These are phyloP conservation scores for Rhizophagus prolifer DNA, from an alignment of 192 early-diverging fungal species.

Conservation along the genomic window DNA sequence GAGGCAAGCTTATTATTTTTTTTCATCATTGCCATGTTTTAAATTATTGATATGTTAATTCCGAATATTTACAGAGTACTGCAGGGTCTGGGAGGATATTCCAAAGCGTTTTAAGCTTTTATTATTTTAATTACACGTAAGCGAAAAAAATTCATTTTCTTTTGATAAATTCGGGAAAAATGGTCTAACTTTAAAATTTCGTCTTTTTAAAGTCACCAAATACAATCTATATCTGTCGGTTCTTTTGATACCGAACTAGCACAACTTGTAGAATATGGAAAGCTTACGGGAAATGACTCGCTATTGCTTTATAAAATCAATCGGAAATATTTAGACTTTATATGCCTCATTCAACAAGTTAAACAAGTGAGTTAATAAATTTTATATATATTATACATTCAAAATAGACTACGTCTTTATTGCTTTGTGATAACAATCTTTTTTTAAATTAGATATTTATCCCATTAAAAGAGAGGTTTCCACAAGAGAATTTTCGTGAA, in stretches of 20 bases:
- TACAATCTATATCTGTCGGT: constrained; percentile 35
- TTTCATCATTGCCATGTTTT: neutral
- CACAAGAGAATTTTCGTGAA: neutral
- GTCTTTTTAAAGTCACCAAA: constrained; percentile 20
- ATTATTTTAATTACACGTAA: constrained; percentile 24
- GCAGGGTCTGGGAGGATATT: constrained; percentile 15
- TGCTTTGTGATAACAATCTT: neutral
- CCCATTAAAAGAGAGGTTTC: neutral
- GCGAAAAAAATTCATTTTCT: neutral
- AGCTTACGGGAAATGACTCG: neutral
- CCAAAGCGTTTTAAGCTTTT: constrained; percentile 22
- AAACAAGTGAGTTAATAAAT: constrained; percentile 7
- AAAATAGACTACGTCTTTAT: too few relatives aligned
- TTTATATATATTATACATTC: too few relatives aligned
- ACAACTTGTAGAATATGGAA: constrained; percentile 29
- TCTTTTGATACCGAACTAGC: constrained; percentile 23
- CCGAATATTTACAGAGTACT: neutral
- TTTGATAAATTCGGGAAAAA: too few relatives aligned
- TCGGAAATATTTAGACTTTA: neutral
- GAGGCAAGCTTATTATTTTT: neutral
- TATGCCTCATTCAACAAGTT: neutral
- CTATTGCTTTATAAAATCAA: neutral
- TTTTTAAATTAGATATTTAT: neutral
- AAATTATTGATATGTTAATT: neutral
- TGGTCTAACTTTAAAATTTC: neutral